Evolutionary conservation across 176 grass and related monocot species (phyloP), one percentile per base, ranked within the genome.

Genomic region (Hordeum marinum): DNA sequence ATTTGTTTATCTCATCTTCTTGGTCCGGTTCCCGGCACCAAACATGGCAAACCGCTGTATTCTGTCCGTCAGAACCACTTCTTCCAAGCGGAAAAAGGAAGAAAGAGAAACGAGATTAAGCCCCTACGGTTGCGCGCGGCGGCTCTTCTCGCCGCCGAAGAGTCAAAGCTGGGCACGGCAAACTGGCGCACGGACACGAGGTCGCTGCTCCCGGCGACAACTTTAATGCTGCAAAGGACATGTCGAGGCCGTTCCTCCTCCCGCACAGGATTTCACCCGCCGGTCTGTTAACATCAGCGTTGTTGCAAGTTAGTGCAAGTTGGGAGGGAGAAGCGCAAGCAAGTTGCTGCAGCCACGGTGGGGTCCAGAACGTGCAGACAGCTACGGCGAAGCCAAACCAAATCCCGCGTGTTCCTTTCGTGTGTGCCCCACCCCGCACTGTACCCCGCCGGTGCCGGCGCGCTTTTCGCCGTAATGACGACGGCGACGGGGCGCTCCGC

Each of bases 1-100:
- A 81, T 57, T 86, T 90, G 79, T 90, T 90, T 83, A 86, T 46
- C 5, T 46, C 58, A 86, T 90, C 84, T 17, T 27, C 10, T 42
- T 78, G 5, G 77, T 46, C 50, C 45, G 27, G 76, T 76, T 68
- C 32, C 11, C n/a, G 76, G 7, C n/a, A 81, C 34, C 85, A 57
- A 13, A 41, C 43, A 74, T 66, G 69, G 78, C 71, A 29, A 82
- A 77, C 43, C 39, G 76, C 50, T 80, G 65, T 68, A 27, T 24
- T 61, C 11, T 61, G 42, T 61, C 77, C n/a, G 27, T 76, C 68
- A 68, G 52, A 43, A 17, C 68, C n/a, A 64, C 71, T 78, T 48
- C 80, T 32, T 81, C 26, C 42, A 36, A 5, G 21, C 2, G 7
- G 20, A 61, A 79, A 79, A 70, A 64, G 32, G 32, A 45, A 8